phyloP scores from a whole-genome alignment of 2,329 filamentous ascomycete species.

The Bipolaris oryzae region DNA sequence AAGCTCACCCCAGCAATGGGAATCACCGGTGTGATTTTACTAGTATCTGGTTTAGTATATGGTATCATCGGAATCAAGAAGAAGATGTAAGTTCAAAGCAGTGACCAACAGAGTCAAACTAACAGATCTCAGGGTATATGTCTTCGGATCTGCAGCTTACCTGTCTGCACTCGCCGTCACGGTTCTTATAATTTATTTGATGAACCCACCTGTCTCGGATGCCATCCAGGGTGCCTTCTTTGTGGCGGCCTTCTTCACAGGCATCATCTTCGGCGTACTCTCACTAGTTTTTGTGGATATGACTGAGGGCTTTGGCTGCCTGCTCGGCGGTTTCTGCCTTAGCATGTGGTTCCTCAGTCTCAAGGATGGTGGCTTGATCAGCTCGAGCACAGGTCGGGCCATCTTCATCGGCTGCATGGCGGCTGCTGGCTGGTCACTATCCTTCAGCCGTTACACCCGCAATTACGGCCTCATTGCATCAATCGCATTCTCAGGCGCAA shows the following conservation, averaged over 20 bases:
- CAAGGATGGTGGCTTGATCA: constrained; percentile 75
- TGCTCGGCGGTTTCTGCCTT: constrained; percentile 84
- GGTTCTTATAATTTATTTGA: constrained; percentile 86
- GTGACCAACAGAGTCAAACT: constrained; percentile 11
- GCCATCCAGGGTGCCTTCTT: constrained; percentile 86
- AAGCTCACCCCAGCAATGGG: constrained; percentile 80
- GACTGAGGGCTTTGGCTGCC: constrained; percentile 81
- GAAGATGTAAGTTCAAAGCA: constrained; percentile 56
- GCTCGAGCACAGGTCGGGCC: constrained; percentile 65
- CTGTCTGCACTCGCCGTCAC: constrained; percentile 74
- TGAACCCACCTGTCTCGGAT: constrained; percentile 75
- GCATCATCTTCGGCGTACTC: constrained; percentile 72
- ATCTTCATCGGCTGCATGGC: constrained; percentile 79
- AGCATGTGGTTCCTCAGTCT: constrained; percentile 90
- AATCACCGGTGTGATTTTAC: constrained; percentile 76
- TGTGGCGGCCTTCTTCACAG: constrained; percentile 75
- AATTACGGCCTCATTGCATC: constrained; percentile 76
- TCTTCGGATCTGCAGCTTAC: constrained; percentile 78
- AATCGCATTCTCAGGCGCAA: constrained; percentile 83
- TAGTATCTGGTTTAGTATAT: constrained; percentile 73
- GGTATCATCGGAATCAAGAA: constrained; percentile 83
- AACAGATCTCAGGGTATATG: constrained; percentile 41
- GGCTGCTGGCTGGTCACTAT: constrained; percentile 70
- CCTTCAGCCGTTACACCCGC: constrained; percentile 73
- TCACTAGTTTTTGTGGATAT: constrained; percentile 83